Base-by-base conservation (phyloP, 805 yeast species). In the Lachancea waltii region DNA sequence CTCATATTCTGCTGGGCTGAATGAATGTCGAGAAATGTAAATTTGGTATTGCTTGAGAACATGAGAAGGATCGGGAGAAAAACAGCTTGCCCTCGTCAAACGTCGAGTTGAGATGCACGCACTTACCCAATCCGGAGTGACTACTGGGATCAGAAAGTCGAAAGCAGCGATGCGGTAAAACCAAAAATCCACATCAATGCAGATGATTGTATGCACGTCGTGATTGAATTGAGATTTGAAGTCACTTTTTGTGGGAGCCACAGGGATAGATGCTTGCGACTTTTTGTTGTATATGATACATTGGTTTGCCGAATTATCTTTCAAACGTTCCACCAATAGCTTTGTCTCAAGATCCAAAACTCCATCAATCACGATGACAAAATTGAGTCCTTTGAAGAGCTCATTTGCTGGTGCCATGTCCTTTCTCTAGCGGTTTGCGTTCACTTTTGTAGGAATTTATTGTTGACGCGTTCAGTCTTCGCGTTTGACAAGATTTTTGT, bases 31-130 rank as follows among this genome's bases (percentile, higher is more conserved):
- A 6, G 83, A 77, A 10, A 77, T 69, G 43, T 85, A 76, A 1
- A 85, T 63, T 45, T 75, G 73, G 13, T 75, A 71, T 36, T 74
- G 72, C 43, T 76, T 77, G 53, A 90, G 66, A 44, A 84, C 72
- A 42, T 72, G 76, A 20, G 65, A 65, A 7, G 85, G 81, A 51
- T 81, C 82, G 0, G 96, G 94, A 11, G 85, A 76, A 56, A 72
- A 87, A 1, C 42, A 35, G 7, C 47, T 35, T 2, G 62, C 51
- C 33, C 55, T 48, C 19, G 49, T 36, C n/a, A 49, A 48, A 29
- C 50, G 51, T 6, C 43, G 45, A 7, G 46, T 44, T 5, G 40
- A 23, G 4, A 54, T 38, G 25, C 58, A 48, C 13, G 42, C 46
- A 15, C 36, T 13, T 11, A 58, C 42, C 64, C 64, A 60, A 5